Evolutionary conservation across 164 flowering plant species (phyloP), one percentile per base, ranked within the genome.

Genomic region (Vitis rotundifolia): DNA sequence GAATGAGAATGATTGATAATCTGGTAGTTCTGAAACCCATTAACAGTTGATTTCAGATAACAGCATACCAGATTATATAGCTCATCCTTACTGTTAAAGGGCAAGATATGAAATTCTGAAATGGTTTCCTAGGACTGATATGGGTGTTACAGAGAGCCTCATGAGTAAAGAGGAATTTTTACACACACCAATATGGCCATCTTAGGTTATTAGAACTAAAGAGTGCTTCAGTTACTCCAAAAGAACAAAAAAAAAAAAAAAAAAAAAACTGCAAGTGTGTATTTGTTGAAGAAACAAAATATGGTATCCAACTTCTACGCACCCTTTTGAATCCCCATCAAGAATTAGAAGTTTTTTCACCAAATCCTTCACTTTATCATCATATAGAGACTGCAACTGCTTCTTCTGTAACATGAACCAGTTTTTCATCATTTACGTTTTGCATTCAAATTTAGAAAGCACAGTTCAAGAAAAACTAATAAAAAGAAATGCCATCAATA

Each of bases 341-440:
- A 90, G 85, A 69, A 71, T 53, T 14, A 87, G 75, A 71, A 96
- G 84, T 72, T 85, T 87, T 69, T 80, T 73, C 66, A 87, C 91
- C 76, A 96, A 80, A 67, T 58, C 83, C 86, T 91, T 87, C 82
- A 90, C 97, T 82, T 91, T 91, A 19, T 78, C 85, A 18, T 87
- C 84, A 37, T 78, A 96, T 48, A 96, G 63, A 66, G 84, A 77
- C 70, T 64, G 79, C 85, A 96, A 81, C 9, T 55, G 83, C 72
- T 89, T 88, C 78, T 87, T 93, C 99, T 96, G 95, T 48, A 85
- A 83, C 60, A 82, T 19, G 79, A 80, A 78, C 68, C 61, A 22
- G 59, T 49, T 66, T 63, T 67, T 66, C 31, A 66, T 74, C 72
- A 73, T 51, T 62, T 68, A 59, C 62, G 44, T 69, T 53, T 26